phyloP scores from a whole-genome alignment of 2,329 filamentous ascomycete species.

The Fusarium subglutinans region DNA sequence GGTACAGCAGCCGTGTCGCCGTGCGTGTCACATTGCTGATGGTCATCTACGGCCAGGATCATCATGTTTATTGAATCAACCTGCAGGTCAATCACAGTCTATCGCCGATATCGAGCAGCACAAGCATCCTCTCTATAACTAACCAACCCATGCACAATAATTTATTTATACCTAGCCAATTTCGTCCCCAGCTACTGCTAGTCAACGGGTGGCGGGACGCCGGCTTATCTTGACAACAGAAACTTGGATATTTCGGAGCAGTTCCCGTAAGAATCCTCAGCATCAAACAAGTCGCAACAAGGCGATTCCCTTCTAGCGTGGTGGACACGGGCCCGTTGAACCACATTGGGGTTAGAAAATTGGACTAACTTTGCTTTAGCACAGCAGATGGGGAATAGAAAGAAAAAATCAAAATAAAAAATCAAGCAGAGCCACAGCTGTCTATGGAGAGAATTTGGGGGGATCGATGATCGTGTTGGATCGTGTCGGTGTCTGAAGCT shows the following conservation, averaged over 20 bases:
- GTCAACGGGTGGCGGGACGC: conserved; percentile 34
- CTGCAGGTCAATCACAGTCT: conserved; percentile 2
- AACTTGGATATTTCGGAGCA: neutral
- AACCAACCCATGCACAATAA: neutral
- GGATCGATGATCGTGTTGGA: conserved; percentile 28
- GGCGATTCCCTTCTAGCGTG: conserved; percentile 2
- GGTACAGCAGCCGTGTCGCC: neutral
- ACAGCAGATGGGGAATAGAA: neutral
- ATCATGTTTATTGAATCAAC: neutral
- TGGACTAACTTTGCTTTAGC: neutral
- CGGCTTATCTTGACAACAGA: conserved; percentile 25
- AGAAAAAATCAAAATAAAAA: conserved; percentile 14
- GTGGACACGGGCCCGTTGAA: conserved; percentile 2
- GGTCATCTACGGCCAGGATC: neutral
- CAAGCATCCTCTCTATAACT: neutral
- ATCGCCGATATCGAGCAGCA: neutral
- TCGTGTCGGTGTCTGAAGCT: conserved; percentile 9
- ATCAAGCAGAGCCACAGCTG: neutral
- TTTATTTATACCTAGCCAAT: neutral
- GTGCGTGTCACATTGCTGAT: neutral
- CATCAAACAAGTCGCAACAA: neutral
- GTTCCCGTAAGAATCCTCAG: neutral
- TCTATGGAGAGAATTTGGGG: neutral
- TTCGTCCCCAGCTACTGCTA: conserved; percentile 7
- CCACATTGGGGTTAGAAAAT: conserved; percentile 16